phyloP scores from a whole-genome alignment of 805 yeast genomes.

The Yarrowia divulgata region DNA sequence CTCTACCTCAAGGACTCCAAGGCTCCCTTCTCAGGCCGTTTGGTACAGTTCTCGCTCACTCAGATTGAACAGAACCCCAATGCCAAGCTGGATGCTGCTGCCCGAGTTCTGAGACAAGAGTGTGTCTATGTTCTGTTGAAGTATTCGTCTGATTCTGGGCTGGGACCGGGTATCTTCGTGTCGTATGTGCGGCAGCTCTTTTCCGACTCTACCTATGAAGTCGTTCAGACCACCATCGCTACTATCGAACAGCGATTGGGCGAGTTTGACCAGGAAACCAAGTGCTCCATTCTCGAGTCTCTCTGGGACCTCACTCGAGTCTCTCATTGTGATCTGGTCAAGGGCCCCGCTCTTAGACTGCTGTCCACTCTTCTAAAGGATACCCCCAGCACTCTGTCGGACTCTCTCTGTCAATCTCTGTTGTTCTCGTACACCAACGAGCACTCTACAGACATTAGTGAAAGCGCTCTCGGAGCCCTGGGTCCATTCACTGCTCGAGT shows the following conservation, averaged over 20 bases:
- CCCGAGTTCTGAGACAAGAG: constrained; percentile 42
- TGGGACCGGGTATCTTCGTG: constrained; percentile 28
- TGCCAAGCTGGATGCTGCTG: constrained; percentile 39
- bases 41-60: constrained; percentile 27
- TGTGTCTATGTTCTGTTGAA: constrained; percentile 38
- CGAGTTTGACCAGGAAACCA: constrained; percentile 34
- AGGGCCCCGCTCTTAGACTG: constrained; percentile 45
- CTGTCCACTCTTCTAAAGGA: constrained; percentile 40
- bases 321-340: constrained; percentile 45
- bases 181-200: constrained; percentile 39
- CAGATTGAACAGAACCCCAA: constrained; percentile 15
- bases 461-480: constrained; percentile 59
- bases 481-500: constrained; percentile 55
- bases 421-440: constrained; percentile 53
- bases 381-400: constrained; percentile 20
- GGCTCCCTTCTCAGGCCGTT: constrained; percentile 6
- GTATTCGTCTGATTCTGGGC: constrained; percentile 23
- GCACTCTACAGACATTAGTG: constrained; percentile 53
- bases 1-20: constrained; percentile 24
- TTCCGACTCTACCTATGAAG: constrained; percentile 44
- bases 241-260: constrained; percentile 37
- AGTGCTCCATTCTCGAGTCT: constrained; percentile 20
- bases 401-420: constrained; percentile 32
- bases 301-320: constrained; percentile 44
- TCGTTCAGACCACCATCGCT: constrained; percentile 42